phyloP scores from a whole-genome alignment of 345 rosid genomes.

The Eucalyptus rudis region DNA sequence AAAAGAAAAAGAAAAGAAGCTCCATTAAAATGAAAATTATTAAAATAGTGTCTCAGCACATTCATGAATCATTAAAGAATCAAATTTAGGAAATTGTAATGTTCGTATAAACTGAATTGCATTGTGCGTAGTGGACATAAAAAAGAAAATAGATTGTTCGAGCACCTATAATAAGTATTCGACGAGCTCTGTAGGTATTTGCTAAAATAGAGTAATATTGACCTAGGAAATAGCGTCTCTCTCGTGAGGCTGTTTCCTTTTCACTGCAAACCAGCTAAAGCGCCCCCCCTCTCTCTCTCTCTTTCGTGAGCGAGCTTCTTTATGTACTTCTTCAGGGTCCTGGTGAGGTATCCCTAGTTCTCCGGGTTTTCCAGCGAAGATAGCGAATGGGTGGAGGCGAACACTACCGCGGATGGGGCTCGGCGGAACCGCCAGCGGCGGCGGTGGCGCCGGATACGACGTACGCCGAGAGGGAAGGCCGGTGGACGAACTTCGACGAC shows the following conservation, averaged over 20 bases:
- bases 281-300: background rate
- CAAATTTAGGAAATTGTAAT: background rate
- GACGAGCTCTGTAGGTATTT: too few species aligned
- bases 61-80: background rate
- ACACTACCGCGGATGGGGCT: background rate
- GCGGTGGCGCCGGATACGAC: slow-evolving; percentile 1
- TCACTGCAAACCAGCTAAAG: background rate
- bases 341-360: background rate
- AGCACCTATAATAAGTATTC: background rate
- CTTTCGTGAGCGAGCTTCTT: background rate
- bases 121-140: background rate
- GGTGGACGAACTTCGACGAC: slow-evolving; percentile 52
- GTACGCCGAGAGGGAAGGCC: slow-evolving; percentile 26
- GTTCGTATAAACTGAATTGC: background rate
- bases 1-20: accelerated
- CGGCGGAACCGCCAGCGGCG: background rate
- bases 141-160: background rate
- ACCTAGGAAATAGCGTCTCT: background rate
- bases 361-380: background rate
- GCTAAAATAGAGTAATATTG: background rate
- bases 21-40: accelerated
- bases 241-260: background rate
- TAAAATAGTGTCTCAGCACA: background rate
- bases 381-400: background rate
- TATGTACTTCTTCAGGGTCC: background rate